Base-by-base conservation (phyloP, 2,329 filamentous ascomycete species). In the Claviceps quebecensis region DNA sequence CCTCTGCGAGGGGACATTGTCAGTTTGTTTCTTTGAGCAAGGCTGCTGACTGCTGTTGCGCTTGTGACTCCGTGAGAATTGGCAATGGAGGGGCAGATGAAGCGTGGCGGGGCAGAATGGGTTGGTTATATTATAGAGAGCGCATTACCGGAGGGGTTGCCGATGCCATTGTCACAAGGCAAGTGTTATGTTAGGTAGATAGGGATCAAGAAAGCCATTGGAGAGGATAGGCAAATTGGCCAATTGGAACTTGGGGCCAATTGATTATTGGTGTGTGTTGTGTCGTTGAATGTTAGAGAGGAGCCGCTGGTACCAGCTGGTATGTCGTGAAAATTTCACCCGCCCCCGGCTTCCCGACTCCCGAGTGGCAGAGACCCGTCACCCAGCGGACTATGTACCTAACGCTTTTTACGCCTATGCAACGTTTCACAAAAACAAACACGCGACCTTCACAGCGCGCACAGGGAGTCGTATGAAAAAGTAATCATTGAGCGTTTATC, bases 121-220 rank as follows among this genome's bases (percentile, higher is more conserved):
- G 22, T n/a, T n/a, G 19, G 19, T n/a, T n/a, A n/a, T n/a, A n/a
- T n/a, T 19, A 19, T 29, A 44, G 22, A 37, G 16, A 14, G 38
- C 4, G 39, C 38, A n/a, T 23, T 50, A 50, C 49, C 4, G 34
- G 34, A 46, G 43, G 19, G 22, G 50, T 17, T 29, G 23, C 17
- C 17, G 37, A 43, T 43, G 50, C 39, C 50, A 47, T 51, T n/a
- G 45, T 46, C 23, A 38, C 16, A 34, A 34, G 37, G 19, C 36
- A 17, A 40, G 22, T 6, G 45, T 37, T 7, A 19, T 19, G 19
- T 19, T 2, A 19, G 19, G 19, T 26, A 26, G 23, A 6, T 7
- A 34, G 29, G 17, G 19, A 26, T 51, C 50, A 51, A n/a, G 45
- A 26, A 26, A 51, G 45, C 50, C 50, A 48, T 51, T 16, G 45